phyloP scores from a whole-genome alignment of 139 green algal species.

The Chlamydomonas urium region DNA sequence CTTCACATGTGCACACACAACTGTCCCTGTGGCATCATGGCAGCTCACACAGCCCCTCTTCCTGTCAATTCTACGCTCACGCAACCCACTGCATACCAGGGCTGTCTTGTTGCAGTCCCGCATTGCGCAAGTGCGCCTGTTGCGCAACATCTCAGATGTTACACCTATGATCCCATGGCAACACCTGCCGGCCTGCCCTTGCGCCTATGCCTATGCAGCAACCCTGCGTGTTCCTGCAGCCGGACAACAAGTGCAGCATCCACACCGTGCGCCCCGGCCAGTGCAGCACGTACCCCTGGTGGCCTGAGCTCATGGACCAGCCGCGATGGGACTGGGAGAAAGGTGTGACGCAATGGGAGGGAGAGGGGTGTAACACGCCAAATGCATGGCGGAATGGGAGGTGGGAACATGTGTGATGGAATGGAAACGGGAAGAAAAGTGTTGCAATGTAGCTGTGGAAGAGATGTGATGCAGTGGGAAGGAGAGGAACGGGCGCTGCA shows the following conservation, averaged over 20 bases:
- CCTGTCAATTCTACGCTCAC: too few species aligned
- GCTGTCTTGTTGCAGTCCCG: not conserved
- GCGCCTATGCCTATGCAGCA: not conserved
- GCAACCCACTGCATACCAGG: too few species aligned
- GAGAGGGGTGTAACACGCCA: too few species aligned
- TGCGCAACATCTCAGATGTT: not conserved
- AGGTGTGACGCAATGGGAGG: conserved; percentile 5
- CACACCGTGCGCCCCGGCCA: conserved; percentile 28
- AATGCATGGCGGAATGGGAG: too few species aligned
- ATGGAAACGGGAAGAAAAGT: too few species aligned
- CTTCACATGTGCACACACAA: not conserved
- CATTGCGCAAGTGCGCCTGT: not conserved
- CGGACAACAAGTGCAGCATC: conserved; percentile 26
- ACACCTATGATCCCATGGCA: not conserved
- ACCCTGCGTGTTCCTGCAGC: conserved; percentile 48
- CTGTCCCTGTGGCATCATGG: not conserved
- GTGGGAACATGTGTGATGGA: too few species aligned
- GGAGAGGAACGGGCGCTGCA: too few species aligned
- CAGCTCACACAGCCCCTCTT: not conserved
- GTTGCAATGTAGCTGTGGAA: too few species aligned
- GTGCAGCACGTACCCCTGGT: conserved; percentile 63
- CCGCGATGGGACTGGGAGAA: conserved; percentile 44
- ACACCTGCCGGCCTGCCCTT: not conserved
- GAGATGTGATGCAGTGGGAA: too few species aligned
- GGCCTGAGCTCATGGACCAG: conserved; percentile 51